Base-by-base conservation (phyloP, 2,329 filamentous ascomycete genomes). In the Monosporascus ibericus region DNA sequence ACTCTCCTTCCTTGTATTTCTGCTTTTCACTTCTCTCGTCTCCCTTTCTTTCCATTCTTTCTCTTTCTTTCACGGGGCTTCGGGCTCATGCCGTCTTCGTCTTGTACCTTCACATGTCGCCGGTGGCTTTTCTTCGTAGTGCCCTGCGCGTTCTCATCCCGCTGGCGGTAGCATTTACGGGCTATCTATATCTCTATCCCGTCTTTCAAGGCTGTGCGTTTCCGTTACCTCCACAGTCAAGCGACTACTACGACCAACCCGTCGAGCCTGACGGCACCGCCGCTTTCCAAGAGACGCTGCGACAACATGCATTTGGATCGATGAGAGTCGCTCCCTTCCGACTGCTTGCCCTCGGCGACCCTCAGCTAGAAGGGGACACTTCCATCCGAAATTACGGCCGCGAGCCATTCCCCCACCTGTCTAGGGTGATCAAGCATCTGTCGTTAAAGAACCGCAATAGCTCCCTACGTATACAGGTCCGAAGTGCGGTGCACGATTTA, bases 281-380 rank as follows among this genome's bases (percentile, higher is more conserved):
- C 8, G 69, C 73, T 8, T 75, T 72, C 48, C 50, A 66, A 52
- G 69, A 75, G 56, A 73, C 75, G 0, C 51, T 69, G 15, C 64
- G 55, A 47, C 67, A 68, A 37, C 68, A 69, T 56, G 44, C 64
- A 54, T 60, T 57, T 44, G 57, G 52, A 53, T 63, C 52, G 48
- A 59, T 59, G 61, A 62, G 54, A 44, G 63, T 57, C 51, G 58
- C 67, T 34, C 90, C 91, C 0, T 96, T 97, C 65, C 82, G 92
- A 53, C 82, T 97, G 3, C 85, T 97, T 15, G 85, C 91, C 1
- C 81, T 97, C 22, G 92, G 88, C 55, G 92, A 97, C 68, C 92
- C 92, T 5, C 92, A 97, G 69, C 81, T 97, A 50, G 92, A 97
- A 72, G 92, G 92, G 62, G 90, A 96, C 66, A 90, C 87, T 2